Evolutionary conservation across 192 early-diverging fungal species (phyloP).

Genomic region (Entomortierella chlamydospora): DNA sequence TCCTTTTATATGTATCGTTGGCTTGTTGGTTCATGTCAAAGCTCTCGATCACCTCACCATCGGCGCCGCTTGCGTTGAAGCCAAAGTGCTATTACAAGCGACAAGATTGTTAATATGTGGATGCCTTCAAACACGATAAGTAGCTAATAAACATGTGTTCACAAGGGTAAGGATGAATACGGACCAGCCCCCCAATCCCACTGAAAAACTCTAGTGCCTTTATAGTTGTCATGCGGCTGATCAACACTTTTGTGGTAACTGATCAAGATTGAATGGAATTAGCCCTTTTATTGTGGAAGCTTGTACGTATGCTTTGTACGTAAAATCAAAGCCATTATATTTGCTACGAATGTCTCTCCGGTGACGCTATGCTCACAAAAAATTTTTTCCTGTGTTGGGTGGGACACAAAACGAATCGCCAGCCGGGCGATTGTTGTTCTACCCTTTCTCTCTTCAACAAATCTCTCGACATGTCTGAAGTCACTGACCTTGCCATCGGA

Average conservation of each 20-base stretch:
- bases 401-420: constrained; percentile 10
- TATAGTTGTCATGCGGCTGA: constrained; percentile 32
- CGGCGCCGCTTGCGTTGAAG: constrained; percentile 69
- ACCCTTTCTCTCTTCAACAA: constrained; percentile 54
- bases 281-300: too few species aligned
- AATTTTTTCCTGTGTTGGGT: constrained; percentile 5
- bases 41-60: constrained; percentile 73
- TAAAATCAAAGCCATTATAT: not conserved
- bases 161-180: not conserved
- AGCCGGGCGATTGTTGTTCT: constrained; percentile 31
- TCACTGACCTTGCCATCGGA: constrained; percentile 57
- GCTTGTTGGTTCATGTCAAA: constrained; percentile 94
- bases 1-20: constrained; percentile 77
- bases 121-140: too few species aligned
- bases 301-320: not conserved
- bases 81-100: constrained; percentile 70
- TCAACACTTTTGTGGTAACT: not conserved
- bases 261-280: not conserved
- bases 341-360: not conserved
- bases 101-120: not conserved
- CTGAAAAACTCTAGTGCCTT: constrained; percentile 76
- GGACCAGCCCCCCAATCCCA: constrained; percentile 75
- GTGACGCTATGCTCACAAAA: not conserved
- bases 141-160: too few species aligned
- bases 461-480: constrained; percentile 56